Base-by-base conservation (phyloP, 352 stramenopile genomes). In the Phytophthora multivora region DNA sequence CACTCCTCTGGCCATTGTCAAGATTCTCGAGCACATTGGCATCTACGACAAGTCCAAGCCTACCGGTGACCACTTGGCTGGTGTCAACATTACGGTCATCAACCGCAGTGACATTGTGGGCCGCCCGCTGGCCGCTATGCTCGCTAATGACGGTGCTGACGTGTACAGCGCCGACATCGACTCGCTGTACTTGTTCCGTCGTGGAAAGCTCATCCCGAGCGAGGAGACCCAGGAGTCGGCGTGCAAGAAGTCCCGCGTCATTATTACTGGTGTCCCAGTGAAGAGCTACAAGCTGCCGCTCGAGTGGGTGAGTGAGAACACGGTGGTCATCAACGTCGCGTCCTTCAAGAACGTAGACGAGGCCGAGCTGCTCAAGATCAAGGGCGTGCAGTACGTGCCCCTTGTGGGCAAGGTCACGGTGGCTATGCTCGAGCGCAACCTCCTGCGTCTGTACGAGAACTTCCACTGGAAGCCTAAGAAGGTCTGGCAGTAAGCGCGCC, bases 41-140 rank as follows among this genome's bases (percentile, higher is more conserved):
- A 61, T 97, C 15, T 97, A 97, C 78, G 87, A 96, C 76, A 87
- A 78, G 71, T 56, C 54, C 21, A 66, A 87, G 55, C 67, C 76
- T 9, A 26, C 51, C 11, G 86, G 79, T 39, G 67, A 89, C 62
- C 83, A 90, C 63, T 69, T 97, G 63, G 64, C 83, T 28, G 88
- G 92, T 26, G 83, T 93, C 42, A 95, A 85, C 55, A 89, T 98
- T 43, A 98, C 96, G 48, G 96, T 99, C 47, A 96, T 99, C 63
- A 99, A 99, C 85, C 89, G 97, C 54, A 98, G 93, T 36, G 96
- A 99, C 72, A 98, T 99, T 63, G 80, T 99, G 10, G 97, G 97
- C 13, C 79, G 96, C 13, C 96, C 97, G 19, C 72, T 99, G 23
- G 96, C 95, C 7, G 95, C 91, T 9, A 97, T 99, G 85, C 86